phyloP scores from a whole-genome alignment of 2,329 filamentous ascomycete genomes.

The Ceratocystiopsis minuta region DNA sequence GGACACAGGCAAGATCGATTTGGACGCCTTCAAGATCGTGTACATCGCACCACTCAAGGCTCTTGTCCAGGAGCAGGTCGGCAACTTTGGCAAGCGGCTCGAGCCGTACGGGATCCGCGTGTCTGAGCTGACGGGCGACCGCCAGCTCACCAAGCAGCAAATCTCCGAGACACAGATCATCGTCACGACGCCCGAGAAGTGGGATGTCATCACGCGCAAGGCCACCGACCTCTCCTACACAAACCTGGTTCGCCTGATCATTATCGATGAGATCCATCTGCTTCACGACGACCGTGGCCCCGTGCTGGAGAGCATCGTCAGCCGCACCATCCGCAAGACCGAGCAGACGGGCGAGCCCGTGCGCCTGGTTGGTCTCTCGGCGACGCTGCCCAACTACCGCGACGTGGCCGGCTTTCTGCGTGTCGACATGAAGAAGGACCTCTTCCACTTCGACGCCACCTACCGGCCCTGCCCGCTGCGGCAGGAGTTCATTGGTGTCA shows the following conservation, averaged over 20 bases:
- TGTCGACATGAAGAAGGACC: constrained; percentile 64
- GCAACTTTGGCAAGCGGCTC: constrained; percentile 84
- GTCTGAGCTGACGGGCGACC: constrained; percentile 90
- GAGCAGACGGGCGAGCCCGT: constrained; percentile 92
- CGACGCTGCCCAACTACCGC: constrained; percentile 87
- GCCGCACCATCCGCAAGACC: constrained; percentile 76
- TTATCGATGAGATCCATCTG: constrained; percentile 96
- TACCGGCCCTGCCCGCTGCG: constrained; percentile 86
- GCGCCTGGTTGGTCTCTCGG: constrained; percentile 78
- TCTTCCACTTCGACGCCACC: constrained; percentile 93
- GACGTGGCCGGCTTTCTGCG: constrained; percentile 93
- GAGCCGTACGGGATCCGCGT: constrained; percentile 84
- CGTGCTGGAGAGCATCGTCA: constrained; percentile 91
- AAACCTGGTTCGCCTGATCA: constrained; percentile 84
- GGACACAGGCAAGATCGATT: constrained; percentile 77
- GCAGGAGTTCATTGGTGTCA: constrained; percentile 94
- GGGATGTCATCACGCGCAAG: constrained; percentile 97
- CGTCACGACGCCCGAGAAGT: constrained; percentile 96
- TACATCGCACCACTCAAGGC: constrained; percentile 95
- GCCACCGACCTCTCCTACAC: constrained; percentile 94
- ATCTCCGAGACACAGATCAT: constrained; percentile 97
- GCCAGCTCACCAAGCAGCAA: constrained; percentile 95
- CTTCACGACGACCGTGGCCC: constrained; percentile 94
- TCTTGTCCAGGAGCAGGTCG: constrained; percentile 91
- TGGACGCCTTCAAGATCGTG: constrained; percentile 96